Evolutionary conservation across 805 yeast species (phyloP), one percentile per base, ranked within the genome.

Genomic region (Ogataea saltuana): DNA sequence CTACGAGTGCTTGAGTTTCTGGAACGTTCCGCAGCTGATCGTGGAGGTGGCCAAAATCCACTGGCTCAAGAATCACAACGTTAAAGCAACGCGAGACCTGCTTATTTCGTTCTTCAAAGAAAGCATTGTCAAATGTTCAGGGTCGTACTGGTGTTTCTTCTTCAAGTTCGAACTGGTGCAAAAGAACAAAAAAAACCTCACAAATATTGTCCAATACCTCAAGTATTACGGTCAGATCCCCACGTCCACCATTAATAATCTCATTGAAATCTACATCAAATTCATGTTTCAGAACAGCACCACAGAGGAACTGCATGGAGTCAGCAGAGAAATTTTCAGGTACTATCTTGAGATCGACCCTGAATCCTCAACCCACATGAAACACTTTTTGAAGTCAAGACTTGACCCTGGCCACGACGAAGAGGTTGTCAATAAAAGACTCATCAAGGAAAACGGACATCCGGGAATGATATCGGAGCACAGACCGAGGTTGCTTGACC

Each of bases 111-210:
- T 50, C 30, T 61, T 56, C 42, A 56, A 58, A 28, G 50, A 68
- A 23, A 49, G 56, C 1, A 54, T 63, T 3, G 54, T 81, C 11
- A 62, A 62, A 33, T 54, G 64, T 5, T 74, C 80, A 1, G 60
- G 61, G 4, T 53, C 69, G 16, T 85, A 81, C 52, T 84, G 89
- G 89, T 56, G 61, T 9, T 70, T 72, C 29, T 80, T 65, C 46
- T 71, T 83, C 47, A 75, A 76, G 35, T 79, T 75, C 53, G 84
- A 82, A 48, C 70, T 69, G 17, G 41, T 52, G 1, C 67, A 67
- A 36, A 62, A 68, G 15, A 79, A 80, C 46, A 63, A 69, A 22
- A 57, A 58, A 19, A 75, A 77, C 46, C 49, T 82, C 19, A 61
- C 69, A 16, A 68, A 63, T 32, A 65, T 82, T 12, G 63, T 80